Percentiles rank a stretch among this genome's conserved stretches.
Conservation (phyloP, 202 grass and related monocot species). For the Saccharum hybrid region DNA sequence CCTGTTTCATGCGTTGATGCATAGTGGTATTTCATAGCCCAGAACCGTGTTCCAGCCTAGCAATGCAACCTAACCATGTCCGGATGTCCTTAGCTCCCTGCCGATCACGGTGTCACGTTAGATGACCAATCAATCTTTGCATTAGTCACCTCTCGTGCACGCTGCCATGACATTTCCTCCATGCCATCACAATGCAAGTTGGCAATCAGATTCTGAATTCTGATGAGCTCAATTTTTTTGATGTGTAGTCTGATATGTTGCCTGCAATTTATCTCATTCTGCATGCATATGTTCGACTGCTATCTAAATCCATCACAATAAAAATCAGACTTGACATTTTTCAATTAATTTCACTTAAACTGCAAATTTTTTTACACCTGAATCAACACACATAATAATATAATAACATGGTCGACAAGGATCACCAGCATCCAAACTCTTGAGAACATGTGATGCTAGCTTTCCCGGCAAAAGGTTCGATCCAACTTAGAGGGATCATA, state of each 20-base stretch:
- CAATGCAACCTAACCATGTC: conserved; percentile 32
- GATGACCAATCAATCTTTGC: conserved; percentile 34
- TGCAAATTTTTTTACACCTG: background rate
- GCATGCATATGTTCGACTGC: background rate
- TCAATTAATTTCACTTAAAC: background rate
- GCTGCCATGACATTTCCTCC: conserved; percentile 39
- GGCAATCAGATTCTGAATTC: conserved; percentile 40
- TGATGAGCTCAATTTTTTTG: background rate
- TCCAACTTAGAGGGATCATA: conserved; percentile 46
- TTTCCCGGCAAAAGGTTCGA: conserved; percentile 34
- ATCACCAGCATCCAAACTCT: conserved; percentile 24
- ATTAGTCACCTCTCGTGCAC: conserved; percentile 33
- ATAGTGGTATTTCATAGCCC: conserved; percentile 46
- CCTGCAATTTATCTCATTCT: conserved; percentile 33
- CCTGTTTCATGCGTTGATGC: conserved; percentile 42
- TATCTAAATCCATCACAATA: conserved; percentile 15
- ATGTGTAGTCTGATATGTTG: conserved; percentile 37
- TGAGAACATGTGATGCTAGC: conserved; percentile 6
- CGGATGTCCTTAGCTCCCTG: conserved; percentile 11
- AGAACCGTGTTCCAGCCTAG: conserved; percentile 60
- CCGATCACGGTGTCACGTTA: conserved; percentile 43
- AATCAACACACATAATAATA: background rate
- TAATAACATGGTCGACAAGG: conserved; percentile 26
- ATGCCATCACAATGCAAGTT: conserved; percentile 16
- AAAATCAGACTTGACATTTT: background rate